A percentile compares a stretch with the other conserved stretches of the same genome.
Conservation (phyloP, 2,329 filamentous ascomycete genomes). For the Ustulina deusta region DNA sequence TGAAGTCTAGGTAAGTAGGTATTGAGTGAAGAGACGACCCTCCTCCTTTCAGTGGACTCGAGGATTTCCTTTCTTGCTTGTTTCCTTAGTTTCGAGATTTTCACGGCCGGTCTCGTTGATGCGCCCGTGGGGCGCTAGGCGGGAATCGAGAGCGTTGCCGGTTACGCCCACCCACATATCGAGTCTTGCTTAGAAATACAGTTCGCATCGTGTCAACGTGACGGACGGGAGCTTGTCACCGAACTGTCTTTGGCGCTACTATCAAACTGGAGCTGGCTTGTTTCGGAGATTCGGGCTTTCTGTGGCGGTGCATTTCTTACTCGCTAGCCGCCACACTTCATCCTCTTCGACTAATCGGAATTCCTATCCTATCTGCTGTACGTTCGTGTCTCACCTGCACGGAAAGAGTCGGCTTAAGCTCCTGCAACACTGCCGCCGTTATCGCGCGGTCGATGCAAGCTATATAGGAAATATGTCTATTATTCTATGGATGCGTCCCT, state of each 20-base stretch:
- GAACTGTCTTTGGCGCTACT: slow-evolving; percentile 30
- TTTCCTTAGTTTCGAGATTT: slow-evolving; percentile 23
- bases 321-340: slow-evolving; percentile 28
- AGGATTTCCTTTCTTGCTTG: background rate
- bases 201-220: slow-evolving; percentile 24
- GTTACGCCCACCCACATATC: slow-evolving; percentile 40
- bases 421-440: background rate
- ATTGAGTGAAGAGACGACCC: slow-evolving; percentile 5
- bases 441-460: background rate
- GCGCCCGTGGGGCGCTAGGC: slow-evolving; percentile 35
- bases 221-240: slow-evolving; percentile 9
- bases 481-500: slow-evolving; percentile 9
- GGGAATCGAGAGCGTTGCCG: slow-evolving; percentile 38
- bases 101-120: slow-evolving; percentile 35
- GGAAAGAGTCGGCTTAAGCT: slow-evolving; percentile 18
- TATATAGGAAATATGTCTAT: slow-evolving; percentile 8
- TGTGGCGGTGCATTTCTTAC: slow-evolving; percentile 31
- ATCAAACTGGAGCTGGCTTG: slow-evolving; percentile 43
- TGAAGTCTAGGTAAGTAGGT: slow-evolving; percentile 9
- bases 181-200: slow-evolving; percentile 52
- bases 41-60: background rate
- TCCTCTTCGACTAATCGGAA: background rate
- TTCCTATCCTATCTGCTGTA: background rate
- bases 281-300: slow-evolving; percentile 38
- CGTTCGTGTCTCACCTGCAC: background rate